Evolutionary conservation across 805 yeast species (phyloP).

Genomic region (Candida succiphila): DNA sequence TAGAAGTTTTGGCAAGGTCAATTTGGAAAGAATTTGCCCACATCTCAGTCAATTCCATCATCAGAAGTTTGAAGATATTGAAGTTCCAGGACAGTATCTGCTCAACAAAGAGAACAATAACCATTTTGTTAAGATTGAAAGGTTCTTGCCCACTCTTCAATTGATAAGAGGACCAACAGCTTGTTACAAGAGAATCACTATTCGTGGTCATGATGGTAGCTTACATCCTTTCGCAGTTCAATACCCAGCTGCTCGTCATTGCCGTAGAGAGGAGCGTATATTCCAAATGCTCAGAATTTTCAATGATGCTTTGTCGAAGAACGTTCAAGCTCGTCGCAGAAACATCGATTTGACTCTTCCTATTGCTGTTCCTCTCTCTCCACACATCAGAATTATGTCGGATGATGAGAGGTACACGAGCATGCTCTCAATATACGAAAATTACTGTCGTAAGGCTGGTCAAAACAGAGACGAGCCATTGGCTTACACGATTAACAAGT

Average conservation of each 20-base stretch:
- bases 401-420: conserved; percentile 73
- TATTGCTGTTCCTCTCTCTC: conserved; percentile 86
- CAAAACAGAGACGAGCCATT: conserved; percentile 84
- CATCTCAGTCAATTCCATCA: conserved; percentile 96
- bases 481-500: conserved; percentile 72
- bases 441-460: conserved; percentile 63
- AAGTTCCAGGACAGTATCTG: conserved; percentile 93
- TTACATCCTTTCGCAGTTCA: conserved; percentile 91
- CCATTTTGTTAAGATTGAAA: conserved; percentile 89
- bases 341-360: conserved; percentile 81
- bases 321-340: conserved; percentile 83
- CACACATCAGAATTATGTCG: conserved; percentile 82
- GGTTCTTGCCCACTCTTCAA: conserved; percentile 84
- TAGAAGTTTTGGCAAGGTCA: conserved; percentile 67
- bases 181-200: conserved; percentile 79
- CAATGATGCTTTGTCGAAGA: conserved; percentile 68
- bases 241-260: conserved; percentile 95
- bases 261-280: conserved; percentile 91
- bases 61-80: conserved; percentile 95
- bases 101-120: conserved; percentile 77
- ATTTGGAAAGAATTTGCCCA: conserved; percentile 85
- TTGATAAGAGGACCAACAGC: conserved; percentile 84
- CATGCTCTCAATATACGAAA: conserved; percentile 79
- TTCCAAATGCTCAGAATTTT: conserved; percentile 86
- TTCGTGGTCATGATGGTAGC: conserved; percentile 91